Evolutionary conservation across 2,329 filamentous ascomycete species (phyloP).

Genomic region (Botryosphaeria dothidea): DNA sequence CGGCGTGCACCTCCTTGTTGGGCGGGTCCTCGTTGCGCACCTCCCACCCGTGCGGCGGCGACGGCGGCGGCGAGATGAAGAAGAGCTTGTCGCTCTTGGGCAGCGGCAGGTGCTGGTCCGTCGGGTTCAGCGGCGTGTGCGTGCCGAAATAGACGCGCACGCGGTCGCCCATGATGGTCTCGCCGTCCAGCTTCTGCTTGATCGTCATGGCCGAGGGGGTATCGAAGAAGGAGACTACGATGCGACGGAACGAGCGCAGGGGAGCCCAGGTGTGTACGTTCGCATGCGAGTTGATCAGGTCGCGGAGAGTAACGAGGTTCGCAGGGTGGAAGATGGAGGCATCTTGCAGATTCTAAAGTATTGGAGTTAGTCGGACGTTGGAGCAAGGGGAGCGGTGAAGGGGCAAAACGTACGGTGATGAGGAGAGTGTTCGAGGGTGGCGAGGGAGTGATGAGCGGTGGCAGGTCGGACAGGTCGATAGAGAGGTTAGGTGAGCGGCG

Average conservation of each 20-base stretch:
- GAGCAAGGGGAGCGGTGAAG: constrained; percentile 1
- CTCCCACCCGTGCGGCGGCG: constrained; percentile 66
- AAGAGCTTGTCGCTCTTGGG: constrained; percentile 64
- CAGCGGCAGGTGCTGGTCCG: constrained; percentile 40
- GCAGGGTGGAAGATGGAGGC: constrained; percentile 71
- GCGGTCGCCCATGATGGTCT: constrained; percentile 67
- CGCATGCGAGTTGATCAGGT: constrained; percentile 69
- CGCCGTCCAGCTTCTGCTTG: constrained; percentile 71
- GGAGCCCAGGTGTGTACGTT: constrained; percentile 77
- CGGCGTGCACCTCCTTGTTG: constrained; percentile 66
- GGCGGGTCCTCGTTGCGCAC: constrained; percentile 63
- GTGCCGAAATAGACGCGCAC: constrained; percentile 42
- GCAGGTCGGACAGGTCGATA: constrained; percentile 73
- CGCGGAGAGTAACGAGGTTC: constrained; percentile 72
- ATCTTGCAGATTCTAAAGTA: constrained; percentile 64
- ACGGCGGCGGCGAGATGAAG: constrained; percentile 66
- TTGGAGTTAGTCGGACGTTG: constrained; percentile 21
- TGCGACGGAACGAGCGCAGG: constrained; percentile 79
- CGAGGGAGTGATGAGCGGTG: constrained; percentile 69
- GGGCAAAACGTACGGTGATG: constrained; percentile 58
- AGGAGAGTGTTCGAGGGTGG: constrained; percentile 81
- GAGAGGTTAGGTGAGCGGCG: constrained; percentile 55
- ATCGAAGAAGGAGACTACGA: constrained; percentile 76
- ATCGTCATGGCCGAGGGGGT: constrained; percentile 70
- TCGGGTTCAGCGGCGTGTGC: constrained; percentile 39